phyloP scores from a whole-genome alignment of 768 basidiomycete species.

The Leccinum variicolor region DNA sequence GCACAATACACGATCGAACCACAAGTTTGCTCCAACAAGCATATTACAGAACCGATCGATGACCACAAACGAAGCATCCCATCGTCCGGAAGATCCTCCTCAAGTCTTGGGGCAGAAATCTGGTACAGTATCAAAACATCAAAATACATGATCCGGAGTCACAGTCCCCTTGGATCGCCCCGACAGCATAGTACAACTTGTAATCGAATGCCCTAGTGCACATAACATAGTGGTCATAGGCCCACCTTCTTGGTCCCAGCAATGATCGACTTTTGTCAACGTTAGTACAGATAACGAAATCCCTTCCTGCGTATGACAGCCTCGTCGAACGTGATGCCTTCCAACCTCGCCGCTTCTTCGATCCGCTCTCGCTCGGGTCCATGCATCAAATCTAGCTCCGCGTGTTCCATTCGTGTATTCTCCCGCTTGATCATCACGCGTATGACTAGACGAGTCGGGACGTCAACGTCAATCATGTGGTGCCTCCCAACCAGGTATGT shows the following conservation, averaged over 20 bases:
- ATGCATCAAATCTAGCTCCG: neutral
- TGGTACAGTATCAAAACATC: no score
- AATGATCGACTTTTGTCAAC: neutral
- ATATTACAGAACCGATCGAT: no score
- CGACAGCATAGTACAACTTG: neutral
- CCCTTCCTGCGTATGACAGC: neutral
- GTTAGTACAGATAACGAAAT: neutral
- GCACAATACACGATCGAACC: no score
- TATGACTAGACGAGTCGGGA: neutral
- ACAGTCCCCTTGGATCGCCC: no score
- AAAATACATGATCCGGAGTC: no score
- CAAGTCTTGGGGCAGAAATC: no score
- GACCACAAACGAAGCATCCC: no score
- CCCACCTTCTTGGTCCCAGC: neutral
- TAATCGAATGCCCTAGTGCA: neutral
- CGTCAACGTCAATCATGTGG: neutral
- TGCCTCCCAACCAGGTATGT: neutral
- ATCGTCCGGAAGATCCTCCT: no score
- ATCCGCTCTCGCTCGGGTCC: neutral
- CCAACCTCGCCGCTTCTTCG: neutral
- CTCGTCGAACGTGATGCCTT: neutral
- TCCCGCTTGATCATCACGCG: neutral
- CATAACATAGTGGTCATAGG: neutral
- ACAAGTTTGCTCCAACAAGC: no score
- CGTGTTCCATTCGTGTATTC: neutral